phyloP scores from a whole-genome alignment of 208 protist genomes.

The Tetramitus jugosus region DNA sequence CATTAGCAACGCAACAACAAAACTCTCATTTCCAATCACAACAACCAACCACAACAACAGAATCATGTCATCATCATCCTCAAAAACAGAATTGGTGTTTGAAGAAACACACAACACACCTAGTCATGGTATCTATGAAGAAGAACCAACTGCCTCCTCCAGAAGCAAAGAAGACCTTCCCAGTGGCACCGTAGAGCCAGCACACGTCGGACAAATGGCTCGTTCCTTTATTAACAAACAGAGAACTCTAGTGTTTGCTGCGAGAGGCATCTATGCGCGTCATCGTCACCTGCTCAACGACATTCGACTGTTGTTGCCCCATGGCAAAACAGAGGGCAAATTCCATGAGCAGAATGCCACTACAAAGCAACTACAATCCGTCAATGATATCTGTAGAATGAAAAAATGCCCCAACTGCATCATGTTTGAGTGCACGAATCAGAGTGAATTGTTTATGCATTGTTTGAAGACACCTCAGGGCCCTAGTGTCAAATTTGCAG shows the following conservation, averaged over 20 bases:
- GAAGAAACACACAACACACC: no score
- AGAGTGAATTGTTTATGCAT: constrained; percentile 84
- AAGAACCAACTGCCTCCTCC: no score
- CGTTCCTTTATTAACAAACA: constrained; percentile 58
- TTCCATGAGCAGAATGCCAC: constrained; percentile 51
- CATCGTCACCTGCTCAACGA: constrained; percentile 86
- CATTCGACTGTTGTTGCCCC: constrained; percentile 78
- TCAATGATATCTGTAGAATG: constrained; percentile 75
- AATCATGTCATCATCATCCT: no score
- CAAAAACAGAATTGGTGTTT: no score
- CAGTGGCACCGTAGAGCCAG: no score
- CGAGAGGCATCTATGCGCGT: constrained; percentile 71
- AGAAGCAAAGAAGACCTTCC: neutral
- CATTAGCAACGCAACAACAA: neutral
- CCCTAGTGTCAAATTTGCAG: constrained; percentile 83
- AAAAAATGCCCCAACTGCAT: constrained; percentile 54
- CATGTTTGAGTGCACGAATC: constrained; percentile 77
- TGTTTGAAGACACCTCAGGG: constrained; percentile 75
- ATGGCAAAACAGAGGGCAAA: constrained; percentile 81
- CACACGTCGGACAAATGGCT: neutral
- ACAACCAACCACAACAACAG: no score
- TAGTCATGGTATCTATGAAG: no score
- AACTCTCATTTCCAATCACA: neutral
- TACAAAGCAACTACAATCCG: constrained; percentile 54
- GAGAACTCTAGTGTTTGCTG: constrained; percentile 79